Evolutionary conservation across 208 protist species (phyloP).

Genomic region (Trypanosoma caninum): DNA sequence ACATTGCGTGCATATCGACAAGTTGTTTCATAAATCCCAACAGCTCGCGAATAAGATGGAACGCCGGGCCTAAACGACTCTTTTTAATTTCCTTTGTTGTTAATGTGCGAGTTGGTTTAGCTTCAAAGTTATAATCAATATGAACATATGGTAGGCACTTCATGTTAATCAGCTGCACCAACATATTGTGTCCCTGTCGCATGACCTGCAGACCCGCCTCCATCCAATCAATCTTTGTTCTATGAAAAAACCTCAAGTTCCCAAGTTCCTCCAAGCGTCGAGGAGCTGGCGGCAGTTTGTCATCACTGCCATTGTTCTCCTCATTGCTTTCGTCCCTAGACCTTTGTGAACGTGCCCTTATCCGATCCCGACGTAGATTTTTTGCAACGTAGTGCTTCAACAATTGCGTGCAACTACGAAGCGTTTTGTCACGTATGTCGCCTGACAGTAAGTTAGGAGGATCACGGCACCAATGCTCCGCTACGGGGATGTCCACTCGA

Average conservation of each 20-base stretch:
- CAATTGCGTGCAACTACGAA: constrained; percentile 99
- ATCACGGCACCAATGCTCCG: constrained; percentile 98
- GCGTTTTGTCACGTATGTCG: constrained; percentile 89
- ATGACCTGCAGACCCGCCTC: constrained; percentile 99
- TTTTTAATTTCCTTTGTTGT: constrained; percentile 99
- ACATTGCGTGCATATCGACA: constrained; percentile 99
- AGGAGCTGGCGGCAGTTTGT: constrained; percentile 15
- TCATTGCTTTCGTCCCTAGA: too few species aligned
- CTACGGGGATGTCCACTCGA: constrained; percentile 97
- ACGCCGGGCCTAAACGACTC: constrained; percentile 99
- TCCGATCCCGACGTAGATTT: constrained; percentile 91
- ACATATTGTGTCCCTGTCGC: constrained; percentile 99
- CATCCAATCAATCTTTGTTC: constrained; percentile 99
- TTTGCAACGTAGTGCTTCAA: constrained; percentile 99
- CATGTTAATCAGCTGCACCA: constrained; percentile 99
- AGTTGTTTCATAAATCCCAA: constrained; percentile 99
- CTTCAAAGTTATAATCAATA: constrained; percentile 99
- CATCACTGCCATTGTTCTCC: background rate
- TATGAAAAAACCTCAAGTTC: constrained; percentile 99
- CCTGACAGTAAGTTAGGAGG: constrained; percentile 76
- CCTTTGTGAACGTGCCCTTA: constrained; percentile 38
- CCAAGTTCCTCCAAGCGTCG: constrained; percentile 92
- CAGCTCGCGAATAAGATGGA: constrained; percentile 99
- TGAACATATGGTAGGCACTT: constrained; percentile 99
- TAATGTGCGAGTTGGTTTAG: constrained; percentile 99